Evolutionary conservation across 2,329 filamentous ascomycete genomes (phyloP).

Genomic region (Colletotrichum aenigma): DNA sequence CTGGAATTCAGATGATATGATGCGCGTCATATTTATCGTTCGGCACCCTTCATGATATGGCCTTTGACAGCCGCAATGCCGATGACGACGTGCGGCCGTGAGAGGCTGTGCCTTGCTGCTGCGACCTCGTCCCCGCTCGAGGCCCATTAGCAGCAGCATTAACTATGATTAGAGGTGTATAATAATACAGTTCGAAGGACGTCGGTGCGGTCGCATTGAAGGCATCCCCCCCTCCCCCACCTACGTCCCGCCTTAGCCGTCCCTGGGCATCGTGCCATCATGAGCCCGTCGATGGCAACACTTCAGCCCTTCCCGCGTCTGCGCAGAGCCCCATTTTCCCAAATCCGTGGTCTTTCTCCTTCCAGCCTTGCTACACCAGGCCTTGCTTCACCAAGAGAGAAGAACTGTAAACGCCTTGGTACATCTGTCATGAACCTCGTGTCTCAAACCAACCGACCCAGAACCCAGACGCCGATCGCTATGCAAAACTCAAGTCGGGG

Average conservation of each 20-base stretch:
- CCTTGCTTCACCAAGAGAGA: not conserved
- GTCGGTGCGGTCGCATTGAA: not conserved
- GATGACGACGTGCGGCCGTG: not conserved
- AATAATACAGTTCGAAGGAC: not conserved
- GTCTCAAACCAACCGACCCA: constrained; percentile 20
- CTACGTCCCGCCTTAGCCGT: not conserved
- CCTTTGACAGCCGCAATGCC: not conserved
- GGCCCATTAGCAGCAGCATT: not conserved
- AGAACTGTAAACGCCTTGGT: not conserved
- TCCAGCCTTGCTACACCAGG: not conserved
- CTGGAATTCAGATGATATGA: not conserved
- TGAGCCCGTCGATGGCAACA: not conserved
- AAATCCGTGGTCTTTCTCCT: not conserved
- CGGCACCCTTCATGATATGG: not conserved
- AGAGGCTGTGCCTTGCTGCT: not conserved
- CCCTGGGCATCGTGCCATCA: constrained; percentile 18
- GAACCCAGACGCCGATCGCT: constrained; percentile 42
- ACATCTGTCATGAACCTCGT: not conserved
- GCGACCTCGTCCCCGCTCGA: not conserved
- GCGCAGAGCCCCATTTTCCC: not conserved
- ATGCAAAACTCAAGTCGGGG: constrained; percentile 35
- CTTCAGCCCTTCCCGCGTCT: not conserved
- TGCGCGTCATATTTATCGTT: not conserved
- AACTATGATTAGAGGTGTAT: not conserved
- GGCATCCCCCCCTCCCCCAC: not conserved